Conservation (phyloP, 805 yeast genomes). For the Lachancea dasiensis region DNA sequence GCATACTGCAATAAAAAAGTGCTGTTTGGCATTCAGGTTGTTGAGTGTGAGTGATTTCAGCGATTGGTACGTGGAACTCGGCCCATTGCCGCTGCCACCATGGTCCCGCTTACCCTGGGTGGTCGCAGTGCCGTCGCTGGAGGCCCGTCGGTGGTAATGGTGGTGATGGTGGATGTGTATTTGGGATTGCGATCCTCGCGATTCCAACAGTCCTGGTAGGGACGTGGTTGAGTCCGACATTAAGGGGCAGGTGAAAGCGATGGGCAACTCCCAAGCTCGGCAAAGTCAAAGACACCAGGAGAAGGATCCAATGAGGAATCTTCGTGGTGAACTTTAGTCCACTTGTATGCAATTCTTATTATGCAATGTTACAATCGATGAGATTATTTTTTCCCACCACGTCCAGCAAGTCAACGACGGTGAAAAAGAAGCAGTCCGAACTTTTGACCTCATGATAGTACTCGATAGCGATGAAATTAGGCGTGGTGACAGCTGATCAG, state of each 20-base stretch:
- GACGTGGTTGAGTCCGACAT: constrained; percentile 1
- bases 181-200: constrained; percentile 7
- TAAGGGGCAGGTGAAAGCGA: no score
- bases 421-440: no score
- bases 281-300: background rate
- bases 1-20: constrained; percentile 68
- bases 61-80: constrained; percentile 21
- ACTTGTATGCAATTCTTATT: no score
- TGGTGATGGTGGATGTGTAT: constrained; percentile 21
- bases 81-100: background rate
- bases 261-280: background rate
- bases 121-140: constrained; percentile 8
- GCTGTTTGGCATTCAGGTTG: constrained; percentile 69
- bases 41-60: constrained; percentile 61
- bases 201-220: constrained; percentile 3
- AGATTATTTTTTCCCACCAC: no score
- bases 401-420: no score
- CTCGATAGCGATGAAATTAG: no score
- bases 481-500: no score
- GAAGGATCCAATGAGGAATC: no score
- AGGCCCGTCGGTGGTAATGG: constrained; percentile 13
- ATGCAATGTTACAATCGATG: no score
- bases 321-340: no score
- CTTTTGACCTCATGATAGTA: no score
- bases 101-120: constrained; percentile 4